Percentiles rank a stretch among this genome's conserved stretches.
phyloP scores from a whole-genome alignment of 2,329 filamentous ascomycete genomes.

The Fusarium siculi region DNA sequence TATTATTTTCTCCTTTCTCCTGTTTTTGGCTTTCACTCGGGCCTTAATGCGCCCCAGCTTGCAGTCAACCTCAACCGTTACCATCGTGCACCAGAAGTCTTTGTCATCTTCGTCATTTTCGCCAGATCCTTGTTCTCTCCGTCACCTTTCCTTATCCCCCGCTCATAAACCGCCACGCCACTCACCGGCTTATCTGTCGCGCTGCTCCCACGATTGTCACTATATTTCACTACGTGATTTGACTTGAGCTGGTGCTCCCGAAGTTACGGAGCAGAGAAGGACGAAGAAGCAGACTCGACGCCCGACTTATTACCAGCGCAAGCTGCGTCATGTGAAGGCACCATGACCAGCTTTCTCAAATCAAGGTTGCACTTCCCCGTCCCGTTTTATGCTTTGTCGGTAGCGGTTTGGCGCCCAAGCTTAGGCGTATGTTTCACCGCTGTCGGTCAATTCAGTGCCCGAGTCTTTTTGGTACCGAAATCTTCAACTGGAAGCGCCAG shows the following conservation, averaged over 20 bases:
- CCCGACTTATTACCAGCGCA: constrained; percentile 32
- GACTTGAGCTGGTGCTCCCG: constrained; percentile 3
- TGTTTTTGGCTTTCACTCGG: not conserved
- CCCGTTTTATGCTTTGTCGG: constrained; percentile 6
- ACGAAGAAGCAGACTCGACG: not conserved
- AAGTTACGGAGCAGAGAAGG: constrained; percentile 19
- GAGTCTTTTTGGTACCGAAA: not conserved
- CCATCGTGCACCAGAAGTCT: constrained; percentile 27
- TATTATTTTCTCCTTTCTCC: constrained; percentile 4
- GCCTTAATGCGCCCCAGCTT: constrained; percentile 5
- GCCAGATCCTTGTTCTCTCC: constrained; percentile 36
- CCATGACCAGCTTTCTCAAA: constrained; percentile 55
- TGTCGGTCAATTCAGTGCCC: constrained; percentile 7
- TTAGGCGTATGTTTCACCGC: not conserved
- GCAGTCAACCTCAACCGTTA: constrained; percentile 10
- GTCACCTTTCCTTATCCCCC: constrained; percentile 30
- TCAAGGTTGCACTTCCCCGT: constrained; percentile 51
- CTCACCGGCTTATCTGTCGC: constrained; percentile 18
- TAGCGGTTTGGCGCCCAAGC: constrained; percentile 2
- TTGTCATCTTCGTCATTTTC: constrained; percentile 41
- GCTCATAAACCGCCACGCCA: constrained; percentile 35
- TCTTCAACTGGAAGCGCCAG: constrained; percentile 5
- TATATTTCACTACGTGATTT: constrained; percentile 11
- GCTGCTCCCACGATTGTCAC: constrained; percentile 14
- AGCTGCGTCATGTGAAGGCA: constrained; percentile 52